Percentiles rank a stretch among this genome's conserved stretches.
Evolutionary conservation across 441 rosid species (phyloP).

Genomic region (Iberis amara): DNA sequence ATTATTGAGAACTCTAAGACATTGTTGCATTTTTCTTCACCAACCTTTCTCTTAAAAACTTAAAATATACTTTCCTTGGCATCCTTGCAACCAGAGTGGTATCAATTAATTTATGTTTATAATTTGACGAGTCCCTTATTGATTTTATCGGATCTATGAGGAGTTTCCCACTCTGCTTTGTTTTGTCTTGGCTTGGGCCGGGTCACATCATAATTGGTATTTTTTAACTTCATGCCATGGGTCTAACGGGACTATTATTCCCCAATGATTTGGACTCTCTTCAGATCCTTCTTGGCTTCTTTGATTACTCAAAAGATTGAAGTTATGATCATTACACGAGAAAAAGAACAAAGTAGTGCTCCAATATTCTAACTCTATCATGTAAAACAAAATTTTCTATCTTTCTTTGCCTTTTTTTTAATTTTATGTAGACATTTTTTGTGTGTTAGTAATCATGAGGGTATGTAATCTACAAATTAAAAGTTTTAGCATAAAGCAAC

Average conservation of each 20-base stretch:
- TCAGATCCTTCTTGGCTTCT: conserved; percentile 17
- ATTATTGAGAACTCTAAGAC: conserved; percentile 29
- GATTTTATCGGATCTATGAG: too few relatives aligned
- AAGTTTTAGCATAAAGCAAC: conserved; percentile 15
- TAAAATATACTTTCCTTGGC: conserved; percentile 51
- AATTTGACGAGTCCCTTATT: too few relatives aligned
- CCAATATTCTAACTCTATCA: conserved; percentile 19
- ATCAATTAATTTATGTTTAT: conserved; percentile 23
- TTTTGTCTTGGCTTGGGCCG: too few relatives aligned
- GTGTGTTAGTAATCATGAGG: conserved; percentile 22
- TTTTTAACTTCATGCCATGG: too few relatives aligned
- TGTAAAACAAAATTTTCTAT: conserved; percentile 20
- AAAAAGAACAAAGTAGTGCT: conserved; percentile 27
- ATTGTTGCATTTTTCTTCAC: conserved; percentile 26
- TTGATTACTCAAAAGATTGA: conserved; percentile 25
- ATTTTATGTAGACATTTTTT: neutral
- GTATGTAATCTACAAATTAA: neutral
- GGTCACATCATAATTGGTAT: too few relatives aligned
- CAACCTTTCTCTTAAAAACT: conserved; percentile 38
- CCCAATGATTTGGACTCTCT: conserved; percentile 53
- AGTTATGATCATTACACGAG: conserved; percentile 27
- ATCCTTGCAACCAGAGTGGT: conserved; percentile 57
- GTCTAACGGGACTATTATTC: conserved; percentile 37
- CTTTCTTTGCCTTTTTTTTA: conserved; percentile 17
- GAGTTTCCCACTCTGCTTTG: neutral